Evolutionary conservation across 768 basidiomycete species (phyloP).

Genomic region (Nevesoporus exiguus): DNA sequence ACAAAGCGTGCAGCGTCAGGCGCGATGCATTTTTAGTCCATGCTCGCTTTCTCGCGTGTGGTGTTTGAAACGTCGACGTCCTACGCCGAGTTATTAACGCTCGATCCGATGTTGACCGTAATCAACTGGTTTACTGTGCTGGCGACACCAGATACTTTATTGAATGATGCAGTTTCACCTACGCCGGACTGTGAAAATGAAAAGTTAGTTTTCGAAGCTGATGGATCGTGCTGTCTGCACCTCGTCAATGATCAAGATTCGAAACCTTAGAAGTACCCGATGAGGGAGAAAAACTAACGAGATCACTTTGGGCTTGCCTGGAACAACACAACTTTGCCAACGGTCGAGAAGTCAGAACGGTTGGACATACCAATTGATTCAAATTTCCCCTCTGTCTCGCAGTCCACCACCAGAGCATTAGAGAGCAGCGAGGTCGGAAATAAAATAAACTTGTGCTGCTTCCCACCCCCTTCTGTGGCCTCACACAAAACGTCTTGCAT

Average conservation of each 20-base stretch:
- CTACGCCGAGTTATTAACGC: background rate
- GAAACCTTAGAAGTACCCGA: conserved; percentile 3
- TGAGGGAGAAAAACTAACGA: background rate
- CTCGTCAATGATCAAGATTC: conserved; percentile 4
- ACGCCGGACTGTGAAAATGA: no score
- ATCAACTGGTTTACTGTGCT: background rate
- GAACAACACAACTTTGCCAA: background rate
- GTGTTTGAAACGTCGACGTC: conserved; percentile 4
- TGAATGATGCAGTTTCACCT: no score
- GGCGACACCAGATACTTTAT: background rate
- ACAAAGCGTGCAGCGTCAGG: background rate
- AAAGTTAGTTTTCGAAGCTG: background rate
- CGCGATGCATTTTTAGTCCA: background rate
- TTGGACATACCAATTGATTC: background rate
- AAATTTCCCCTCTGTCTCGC: background rate
- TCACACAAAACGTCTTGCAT: background rate
- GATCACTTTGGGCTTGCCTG: background rate
- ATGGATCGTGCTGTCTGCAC: background rate
- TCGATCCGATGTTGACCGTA: background rate
- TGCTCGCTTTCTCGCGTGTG: background rate
- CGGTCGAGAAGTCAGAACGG: background rate
- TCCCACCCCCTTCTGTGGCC: background rate
- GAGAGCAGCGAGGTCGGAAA: background rate
- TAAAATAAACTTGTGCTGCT: background rate
- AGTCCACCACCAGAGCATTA: background rate